A percentile compares a stretch with the other conserved stretches of the same genome.
Conservation (phyloP, 257 asterid species). For the Prunella vulgaris region DNA sequence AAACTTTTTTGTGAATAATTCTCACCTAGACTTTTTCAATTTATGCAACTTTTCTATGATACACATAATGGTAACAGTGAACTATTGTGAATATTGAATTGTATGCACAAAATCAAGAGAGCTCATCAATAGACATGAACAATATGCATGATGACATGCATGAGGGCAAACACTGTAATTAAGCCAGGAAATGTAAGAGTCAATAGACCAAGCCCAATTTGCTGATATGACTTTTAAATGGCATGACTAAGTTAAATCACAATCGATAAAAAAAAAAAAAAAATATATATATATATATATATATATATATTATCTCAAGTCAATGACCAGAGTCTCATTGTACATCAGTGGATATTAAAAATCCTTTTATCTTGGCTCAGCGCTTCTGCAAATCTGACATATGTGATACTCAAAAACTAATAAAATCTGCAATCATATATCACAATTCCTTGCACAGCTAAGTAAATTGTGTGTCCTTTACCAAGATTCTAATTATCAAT, state of each 20-base stretch:
- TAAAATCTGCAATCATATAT: background rate
- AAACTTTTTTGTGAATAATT: background rate
- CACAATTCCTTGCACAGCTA: background rate
- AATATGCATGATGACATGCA: background rate
- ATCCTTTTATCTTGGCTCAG: background rate
- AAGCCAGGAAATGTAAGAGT: background rate
- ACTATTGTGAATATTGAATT: background rate
- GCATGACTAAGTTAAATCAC: background rate
- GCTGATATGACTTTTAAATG: background rate
- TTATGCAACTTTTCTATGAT: background rate
- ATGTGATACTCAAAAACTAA: background rate
- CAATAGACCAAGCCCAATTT: background rate
- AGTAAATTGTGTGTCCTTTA: background rate
- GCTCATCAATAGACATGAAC: background rate
- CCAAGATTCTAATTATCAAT: background rate
- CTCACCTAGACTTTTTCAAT: background rate
- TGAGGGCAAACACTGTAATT: background rate
- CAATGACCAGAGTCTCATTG: background rate
- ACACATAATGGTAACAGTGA: background rate
- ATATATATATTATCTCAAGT: background rate
- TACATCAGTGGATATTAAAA: background rate
- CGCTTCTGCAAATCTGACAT: background rate
- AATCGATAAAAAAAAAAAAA: background rate
- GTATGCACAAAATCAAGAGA: background rate
- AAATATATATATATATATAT: no score